A percentile compares a stretch with the other conserved stretches of the same genome.
Evolutionary conservation across 176 grass and related monocot genomes (phyloP).

Genomic region (Musa beccarii): DNA sequence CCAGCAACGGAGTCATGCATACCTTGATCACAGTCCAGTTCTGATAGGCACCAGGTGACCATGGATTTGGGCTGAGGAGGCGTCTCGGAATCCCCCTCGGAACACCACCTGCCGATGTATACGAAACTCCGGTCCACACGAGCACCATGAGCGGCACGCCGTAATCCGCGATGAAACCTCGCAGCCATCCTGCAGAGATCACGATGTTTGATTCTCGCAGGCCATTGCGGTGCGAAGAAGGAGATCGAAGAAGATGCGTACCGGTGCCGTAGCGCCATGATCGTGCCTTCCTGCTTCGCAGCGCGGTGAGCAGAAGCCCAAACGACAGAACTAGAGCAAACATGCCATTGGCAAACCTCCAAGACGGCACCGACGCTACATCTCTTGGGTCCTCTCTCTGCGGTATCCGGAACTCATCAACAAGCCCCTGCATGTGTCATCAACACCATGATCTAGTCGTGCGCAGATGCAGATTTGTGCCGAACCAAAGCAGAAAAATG

Average conservation of each 20-base stretch:
- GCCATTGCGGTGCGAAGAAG: not conserved
- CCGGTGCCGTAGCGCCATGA: conserved; percentile 96
- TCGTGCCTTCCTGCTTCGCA: conserved; percentile 88
- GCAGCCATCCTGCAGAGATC: conserved; percentile 54
- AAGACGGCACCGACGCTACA: conserved; percentile 50
- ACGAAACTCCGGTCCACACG: conserved; percentile 94
- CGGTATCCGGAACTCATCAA: conserved; percentile 76
- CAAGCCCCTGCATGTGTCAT: conserved; percentile 45
- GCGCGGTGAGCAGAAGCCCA: conserved; percentile 83
- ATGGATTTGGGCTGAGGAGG: conserved; percentile 94
- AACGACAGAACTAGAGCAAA: conserved; percentile 85
- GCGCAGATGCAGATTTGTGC: not conserved
- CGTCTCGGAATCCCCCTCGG: conserved; percentile 85
- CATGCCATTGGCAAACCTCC: conserved; percentile 96
- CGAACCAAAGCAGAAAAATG: not conserved
- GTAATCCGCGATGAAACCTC: conserved; percentile 87
- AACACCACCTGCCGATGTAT: conserved; percentile 54
- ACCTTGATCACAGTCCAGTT: conserved; percentile 96
- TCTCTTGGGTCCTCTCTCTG: conserved; percentile 60
- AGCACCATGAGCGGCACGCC: conserved; percentile 96
- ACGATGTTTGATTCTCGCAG: not conserved
- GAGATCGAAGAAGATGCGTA: conserved; percentile 20
- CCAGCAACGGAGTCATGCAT: not conserved
- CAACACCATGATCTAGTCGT: no score
- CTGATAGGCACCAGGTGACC: conserved; percentile 92